These are phyloP conservation scores for Hemerocallis citrina DNA, from an alignment of 106 monocot species.

Conservation along the genomic window DNA sequence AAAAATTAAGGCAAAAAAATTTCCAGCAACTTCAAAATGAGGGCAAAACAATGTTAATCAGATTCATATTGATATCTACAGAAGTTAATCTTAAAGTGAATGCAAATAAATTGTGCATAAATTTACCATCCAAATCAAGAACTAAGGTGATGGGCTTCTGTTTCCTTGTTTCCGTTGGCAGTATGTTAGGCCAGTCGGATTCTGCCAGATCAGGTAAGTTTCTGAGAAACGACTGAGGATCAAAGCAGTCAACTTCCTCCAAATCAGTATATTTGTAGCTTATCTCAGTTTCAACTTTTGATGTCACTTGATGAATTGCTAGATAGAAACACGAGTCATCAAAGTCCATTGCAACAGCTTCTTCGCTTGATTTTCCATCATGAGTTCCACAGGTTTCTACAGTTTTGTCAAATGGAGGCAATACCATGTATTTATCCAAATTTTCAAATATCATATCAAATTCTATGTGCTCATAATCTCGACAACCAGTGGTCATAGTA, in stretches of 20 bases:
- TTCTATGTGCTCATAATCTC: slow-evolving; percentile 25
- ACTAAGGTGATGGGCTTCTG: slow-evolving; percentile 59
- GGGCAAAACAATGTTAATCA: no score
- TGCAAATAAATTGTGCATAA: slow-evolving; percentile 4
- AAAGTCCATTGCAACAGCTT: slow-evolving; percentile 16
- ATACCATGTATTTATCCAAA: slow-evolving; percentile 36
- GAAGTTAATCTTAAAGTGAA: not conserved
- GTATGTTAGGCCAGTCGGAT: slow-evolving; percentile 19
- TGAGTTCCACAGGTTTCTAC: slow-evolving; percentile 4
- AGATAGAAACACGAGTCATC: slow-evolving; percentile 44
- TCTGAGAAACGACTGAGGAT: slow-evolving; percentile 41
- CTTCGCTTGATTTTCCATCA: slow-evolving; percentile 20
- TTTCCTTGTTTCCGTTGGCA: slow-evolving; percentile 30
- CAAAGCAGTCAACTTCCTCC: slow-evolving; percentile 27
- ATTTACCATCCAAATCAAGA: slow-evolving; percentile 88
- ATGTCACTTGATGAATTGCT: slow-evolving; percentile 35
- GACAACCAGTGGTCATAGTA: slow-evolving; percentile 12
- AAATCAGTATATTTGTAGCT: slow-evolving; percentile 14
- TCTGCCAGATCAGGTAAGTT: slow-evolving; percentile 46
- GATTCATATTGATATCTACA: no score
- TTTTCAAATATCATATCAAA: slow-evolving; percentile 37
- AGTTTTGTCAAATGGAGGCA: slow-evolving; percentile 36
- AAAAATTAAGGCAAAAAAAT: no score
- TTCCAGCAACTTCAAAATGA: no score
- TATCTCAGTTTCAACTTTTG: slow-evolving; percentile 26